Percentiles rank a stretch among this genome's conserved stretches.
Evolutionary conservation across 179 eudicot genomes (phyloP).

Genomic region (Actinidia arguta): DNA sequence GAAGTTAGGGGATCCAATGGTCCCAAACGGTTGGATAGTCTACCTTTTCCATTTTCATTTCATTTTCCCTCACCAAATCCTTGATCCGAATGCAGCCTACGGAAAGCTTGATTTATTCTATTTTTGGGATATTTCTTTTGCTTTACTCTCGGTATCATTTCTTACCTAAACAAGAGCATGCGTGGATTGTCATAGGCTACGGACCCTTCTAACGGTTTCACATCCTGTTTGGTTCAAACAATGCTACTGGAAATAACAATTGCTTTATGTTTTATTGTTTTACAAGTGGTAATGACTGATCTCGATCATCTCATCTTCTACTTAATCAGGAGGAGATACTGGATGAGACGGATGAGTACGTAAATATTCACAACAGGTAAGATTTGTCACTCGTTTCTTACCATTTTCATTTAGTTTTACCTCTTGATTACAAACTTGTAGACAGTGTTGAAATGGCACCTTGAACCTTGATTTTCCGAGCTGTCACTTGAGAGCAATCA

Average conservation of each 20-base stretch:
- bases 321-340: conserved; percentile 92
- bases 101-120: not conserved
- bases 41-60: no score
- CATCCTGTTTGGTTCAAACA: not conserved
- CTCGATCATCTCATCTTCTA: conserved; percentile 1
- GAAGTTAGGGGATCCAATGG: no score
- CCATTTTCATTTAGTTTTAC: not conserved
- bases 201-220: not conserved
- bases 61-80: no score
- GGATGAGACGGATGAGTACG: conserved; percentile 98
- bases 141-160: not conserved
- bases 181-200: not conserved
- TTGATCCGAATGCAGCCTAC: not conserved
- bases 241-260: not conserved
- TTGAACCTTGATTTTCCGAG: conserved; percentile 2
- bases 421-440: not conserved
- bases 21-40: no score
- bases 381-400: not conserved
- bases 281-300: conserved; percentile 4
- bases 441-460: not conserved
- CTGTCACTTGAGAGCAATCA: not conserved
- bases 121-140: not conserved
- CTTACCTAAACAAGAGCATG: not conserved
- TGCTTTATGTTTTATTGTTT: not conserved
- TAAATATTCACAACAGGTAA: conserved; percentile 96